These are phyloP conservation scores for Aspergillus sp. DNA, from an alignment of 2,329 filamentous ascomycete genomes.

Conservation along the genomic window DNA sequence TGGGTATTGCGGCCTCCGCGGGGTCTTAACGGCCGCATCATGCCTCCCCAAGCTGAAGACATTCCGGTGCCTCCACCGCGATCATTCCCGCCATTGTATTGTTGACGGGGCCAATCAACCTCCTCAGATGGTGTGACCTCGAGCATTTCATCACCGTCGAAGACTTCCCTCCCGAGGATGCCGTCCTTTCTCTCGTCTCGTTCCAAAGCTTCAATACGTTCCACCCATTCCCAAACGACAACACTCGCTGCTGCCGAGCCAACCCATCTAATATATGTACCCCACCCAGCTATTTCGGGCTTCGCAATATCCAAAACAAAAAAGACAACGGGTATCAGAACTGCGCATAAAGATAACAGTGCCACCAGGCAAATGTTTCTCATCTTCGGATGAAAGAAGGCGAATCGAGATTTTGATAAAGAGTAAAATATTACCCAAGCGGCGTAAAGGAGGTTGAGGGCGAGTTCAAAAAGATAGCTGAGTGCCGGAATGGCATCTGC, in stretches of 20 bases:
- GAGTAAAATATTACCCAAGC: conserved; percentile 94
- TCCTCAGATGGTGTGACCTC: conserved; percentile 64
- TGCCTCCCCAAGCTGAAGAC: conserved; percentile 40
- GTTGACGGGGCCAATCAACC: conserved; percentile 46
- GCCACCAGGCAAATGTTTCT: conserved; percentile 83
- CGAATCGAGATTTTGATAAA: conserved; percentile 85
- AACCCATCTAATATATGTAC: conserved; percentile 95
- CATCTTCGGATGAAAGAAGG: conserved; percentile 89
- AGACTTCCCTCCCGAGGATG: conserved; percentile 84
- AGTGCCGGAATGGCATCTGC: conserved; percentile 87
- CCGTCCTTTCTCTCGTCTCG: conserved; percentile 92
- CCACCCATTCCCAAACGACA: conserved; percentile 98
- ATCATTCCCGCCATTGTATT: conserved; percentile 35
- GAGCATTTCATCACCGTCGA: conserved; percentile 91
- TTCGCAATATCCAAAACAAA: conserved; percentile 89
- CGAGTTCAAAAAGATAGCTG: conserved; percentile 85
- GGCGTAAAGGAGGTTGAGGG: conserved; percentile 82
- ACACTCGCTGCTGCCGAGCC: conserved; percentile 90
- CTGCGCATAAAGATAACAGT: conserved; percentile 72
- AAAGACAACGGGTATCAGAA: conserved; percentile 86
- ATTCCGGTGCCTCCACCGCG: conserved; percentile 36
- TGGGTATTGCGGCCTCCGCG: conserved; percentile 28
- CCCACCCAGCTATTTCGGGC: conserved; percentile 84
- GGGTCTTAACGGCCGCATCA: conserved; percentile 39
- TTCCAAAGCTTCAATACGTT: conserved; percentile 88